phyloP scores from a whole-genome alignment of 768 basidiomycete species.

The Rhodotorula diobovata region DNA sequence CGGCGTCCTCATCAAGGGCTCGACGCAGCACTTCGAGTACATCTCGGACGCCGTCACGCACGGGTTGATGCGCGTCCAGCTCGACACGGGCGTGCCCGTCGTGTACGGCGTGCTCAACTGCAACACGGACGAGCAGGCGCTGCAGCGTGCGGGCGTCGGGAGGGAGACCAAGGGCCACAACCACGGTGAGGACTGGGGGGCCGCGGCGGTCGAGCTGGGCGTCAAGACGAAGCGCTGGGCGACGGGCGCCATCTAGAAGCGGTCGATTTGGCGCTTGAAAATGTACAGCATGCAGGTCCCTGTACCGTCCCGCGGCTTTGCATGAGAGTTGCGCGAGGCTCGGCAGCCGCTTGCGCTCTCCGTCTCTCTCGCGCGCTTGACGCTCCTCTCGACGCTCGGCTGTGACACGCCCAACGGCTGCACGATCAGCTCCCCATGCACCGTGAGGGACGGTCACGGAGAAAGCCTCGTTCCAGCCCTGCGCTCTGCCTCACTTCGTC shows the following conservation, averaged over 20 bases:
- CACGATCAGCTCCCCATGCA: too few species aligned
- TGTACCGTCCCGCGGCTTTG: background rate
- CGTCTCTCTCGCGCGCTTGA: too few species aligned
- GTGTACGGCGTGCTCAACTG: constrained; percentile 95
- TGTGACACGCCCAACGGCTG: too few species aligned
- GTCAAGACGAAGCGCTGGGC: constrained; percentile 41
- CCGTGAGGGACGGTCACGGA: too few species aligned
- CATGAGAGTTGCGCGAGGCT: too few species aligned
- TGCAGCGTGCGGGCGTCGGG: constrained; percentile 87
- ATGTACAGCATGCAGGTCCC: background rate
- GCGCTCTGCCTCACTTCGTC: too few species aligned
- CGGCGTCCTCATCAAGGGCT: constrained; percentile 95
- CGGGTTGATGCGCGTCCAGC: constrained; percentile 86
- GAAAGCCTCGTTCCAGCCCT: too few species aligned
- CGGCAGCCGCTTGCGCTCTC: too few species aligned
- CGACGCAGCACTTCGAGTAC: constrained; percentile 99
- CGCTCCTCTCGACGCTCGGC: too few species aligned
- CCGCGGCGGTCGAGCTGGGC: constrained; percentile 74
- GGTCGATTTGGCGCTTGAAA: too few species aligned
- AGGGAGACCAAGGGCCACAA: constrained; percentile 74
- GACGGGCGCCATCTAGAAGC: constrained; percentile 19
- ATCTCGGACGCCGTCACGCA: constrained; percentile 91
- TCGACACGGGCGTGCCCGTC: constrained; percentile 88
- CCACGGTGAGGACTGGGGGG: constrained; percentile 97
- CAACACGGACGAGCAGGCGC: constrained; percentile 85